phyloP scores from a whole-genome alignment of 345 rosid species.

The Crucihimalaya himalaica region DNA sequence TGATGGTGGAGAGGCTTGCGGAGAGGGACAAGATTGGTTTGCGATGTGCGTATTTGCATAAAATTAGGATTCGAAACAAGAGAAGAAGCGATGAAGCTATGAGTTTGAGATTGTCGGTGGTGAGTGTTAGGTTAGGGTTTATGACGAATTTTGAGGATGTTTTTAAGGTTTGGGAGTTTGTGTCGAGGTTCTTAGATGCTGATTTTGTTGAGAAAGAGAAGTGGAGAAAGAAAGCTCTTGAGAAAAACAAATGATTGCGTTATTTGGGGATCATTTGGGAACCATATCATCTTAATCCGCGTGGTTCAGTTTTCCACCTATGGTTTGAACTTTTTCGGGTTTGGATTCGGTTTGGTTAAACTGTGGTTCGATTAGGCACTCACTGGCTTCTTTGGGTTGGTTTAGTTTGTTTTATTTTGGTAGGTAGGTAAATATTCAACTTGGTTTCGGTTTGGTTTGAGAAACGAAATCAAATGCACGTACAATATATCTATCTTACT shows the following conservation, averaged over 20 bases:
- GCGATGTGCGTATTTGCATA: constrained; percentile 50
- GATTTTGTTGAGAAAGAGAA: constrained; percentile 93
- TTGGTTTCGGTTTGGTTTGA: constrained; percentile 10
- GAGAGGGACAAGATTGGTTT: constrained; percentile 64
- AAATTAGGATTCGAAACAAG: constrained; percentile 42
- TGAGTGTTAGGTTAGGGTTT: constrained; percentile 63
- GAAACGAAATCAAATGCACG: not conserved
- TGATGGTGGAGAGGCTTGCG: constrained; percentile 71
- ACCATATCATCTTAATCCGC: not conserved
- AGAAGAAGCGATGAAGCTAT: constrained; percentile 24
- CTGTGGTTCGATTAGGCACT: not conserved
- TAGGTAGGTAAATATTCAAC: not conserved
- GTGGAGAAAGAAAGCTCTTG: constrained; percentile 79
- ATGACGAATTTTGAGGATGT: constrained; percentile 79
- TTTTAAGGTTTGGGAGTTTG: constrained; percentile 75
- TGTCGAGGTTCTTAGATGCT: constrained; percentile 80
- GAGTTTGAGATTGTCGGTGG: constrained; percentile 47
- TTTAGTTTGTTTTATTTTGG: not conserved
- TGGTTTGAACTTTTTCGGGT: constrained; percentile 17
- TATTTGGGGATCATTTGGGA: too few species aligned
- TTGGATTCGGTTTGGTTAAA: constrained; percentile 1
- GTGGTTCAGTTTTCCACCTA: not conserved
- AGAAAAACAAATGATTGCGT: constrained; percentile 28
- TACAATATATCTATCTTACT: not conserved
- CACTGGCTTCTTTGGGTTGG: not conserved